Percentiles rank a stretch among this genome's conserved stretches.
phyloP scores from a whole-genome alignment of 768 basidiomycete species.

The Collybia mongolica region DNA sequence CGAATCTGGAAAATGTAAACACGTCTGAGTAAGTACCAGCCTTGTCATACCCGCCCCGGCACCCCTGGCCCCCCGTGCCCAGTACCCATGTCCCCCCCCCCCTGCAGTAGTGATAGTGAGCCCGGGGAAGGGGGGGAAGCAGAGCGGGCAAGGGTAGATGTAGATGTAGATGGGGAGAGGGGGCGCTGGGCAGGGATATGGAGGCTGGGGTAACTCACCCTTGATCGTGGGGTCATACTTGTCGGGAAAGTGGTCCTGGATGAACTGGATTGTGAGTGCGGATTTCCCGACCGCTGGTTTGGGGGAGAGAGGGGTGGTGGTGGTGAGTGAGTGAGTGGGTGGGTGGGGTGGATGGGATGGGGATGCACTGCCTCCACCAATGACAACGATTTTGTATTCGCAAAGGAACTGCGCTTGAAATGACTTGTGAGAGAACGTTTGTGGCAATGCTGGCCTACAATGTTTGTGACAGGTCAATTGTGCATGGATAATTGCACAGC shows the following conservation, averaged over 20 bases:
- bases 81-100: neutral
- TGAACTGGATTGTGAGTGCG: no score
- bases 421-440: no score
- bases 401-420: conserved; percentile 81
- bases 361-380: conserved; percentile 89
- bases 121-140: no score
- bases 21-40: neutral
- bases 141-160: no score
- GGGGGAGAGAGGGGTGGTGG: neutral
- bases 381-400: conserved; percentile 98
- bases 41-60: no score
- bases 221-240: conserved; percentile 96
- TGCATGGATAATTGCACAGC: no score
- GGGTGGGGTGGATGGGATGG: conserved; percentile 1
- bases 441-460: no score
- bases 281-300: conserved; percentile 65
- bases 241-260: conserved; percentile 91
- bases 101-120: no score
- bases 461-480: no score
- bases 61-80: no score
- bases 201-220: conserved; percentile 43
- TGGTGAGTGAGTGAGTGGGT: neutral
- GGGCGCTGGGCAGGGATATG: neutral
- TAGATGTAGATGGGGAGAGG: no score
- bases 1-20: no score